A percentile compares a stretch with the other conserved stretches of the same genome.
Evolutionary conservation across 805 yeast genomes (phyloP).

Genomic region (Nakazawaea wyomingensis): DNA sequence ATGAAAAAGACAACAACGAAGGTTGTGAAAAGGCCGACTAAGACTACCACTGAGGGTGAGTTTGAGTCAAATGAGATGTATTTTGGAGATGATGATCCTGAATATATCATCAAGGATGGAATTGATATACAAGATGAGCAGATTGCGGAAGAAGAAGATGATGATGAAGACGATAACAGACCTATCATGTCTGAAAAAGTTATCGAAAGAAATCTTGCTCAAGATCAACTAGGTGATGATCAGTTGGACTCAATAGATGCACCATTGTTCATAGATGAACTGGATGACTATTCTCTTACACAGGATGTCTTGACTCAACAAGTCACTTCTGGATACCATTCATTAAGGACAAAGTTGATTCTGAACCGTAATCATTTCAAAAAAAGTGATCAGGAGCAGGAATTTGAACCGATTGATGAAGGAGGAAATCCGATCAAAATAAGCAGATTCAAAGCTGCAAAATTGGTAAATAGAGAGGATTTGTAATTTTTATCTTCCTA

Average conservation of each 20-base stretch:
- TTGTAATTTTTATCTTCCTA: not conserved
- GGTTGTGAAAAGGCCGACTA: conserved; percentile 5
- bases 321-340: conserved; percentile 51
- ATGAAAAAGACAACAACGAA: too few species aligned
- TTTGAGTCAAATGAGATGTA: not conserved
- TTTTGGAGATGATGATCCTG: not conserved
- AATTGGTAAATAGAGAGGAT: conserved; percentile 14
- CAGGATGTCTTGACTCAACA: conserved; percentile 39
- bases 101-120: conserved; percentile 3
- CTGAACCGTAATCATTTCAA: conserved; percentile 36
- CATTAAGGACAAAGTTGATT: conserved; percentile 47
- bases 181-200: conserved; percentile 37
- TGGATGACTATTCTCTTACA: conserved; percentile 21
- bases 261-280: conserved; percentile 12
- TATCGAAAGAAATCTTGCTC: conserved; percentile 31
- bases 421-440: conserved; percentile 51
- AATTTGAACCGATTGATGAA: conserved; percentile 65
- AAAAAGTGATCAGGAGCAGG: conserved; percentile 44
- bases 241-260: conserved; percentile 19
- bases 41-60: conserved; percentile 6
- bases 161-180: conserved; percentile 30
- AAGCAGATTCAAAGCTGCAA: conserved; percentile 67
- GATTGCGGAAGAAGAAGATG: conserved; percentile 31
- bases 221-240: conserved; percentile 26
- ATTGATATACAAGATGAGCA: conserved; percentile 16